Base-by-base conservation (phyloP, 805 yeast genomes). In the Candida argentea region DNA sequence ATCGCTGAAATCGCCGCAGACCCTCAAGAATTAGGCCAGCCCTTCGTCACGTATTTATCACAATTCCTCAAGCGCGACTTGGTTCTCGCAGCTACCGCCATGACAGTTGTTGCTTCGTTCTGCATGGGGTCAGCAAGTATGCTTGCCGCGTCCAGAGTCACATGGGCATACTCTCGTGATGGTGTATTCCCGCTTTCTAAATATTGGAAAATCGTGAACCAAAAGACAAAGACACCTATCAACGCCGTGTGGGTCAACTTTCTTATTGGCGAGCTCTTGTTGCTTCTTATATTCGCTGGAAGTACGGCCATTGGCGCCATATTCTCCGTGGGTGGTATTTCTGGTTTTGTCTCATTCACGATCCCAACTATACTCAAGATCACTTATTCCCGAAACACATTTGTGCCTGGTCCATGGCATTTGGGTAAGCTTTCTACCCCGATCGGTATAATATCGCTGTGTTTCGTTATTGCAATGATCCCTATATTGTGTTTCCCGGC, bases 311-410 rank as follows among this genome's bases (percentile, higher is more conserved):
- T 76, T 38, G 75, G 68, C 17, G 85, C 85, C 24, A 74, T 76
- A 35, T 77, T 77, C 55, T 73, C 82, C 2, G 80, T 77, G 26
- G 81, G 82, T 18, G 83, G 82, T 25, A 75, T 76, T 42, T 70
- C 79, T 9, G 71, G 79, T 1, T 75, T 75, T 42, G 64, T 76
- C 33, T 76, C 84, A 3, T 77, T 76, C 52, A 63, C 71, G n/a
- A 56, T 72, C 39, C 85, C 85, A 8, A 70, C 76, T 12, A 42
- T 71, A 6, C 61, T 76, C 33, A 70, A 73, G 44, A 67, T 73
- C 40, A 67, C 76, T 4, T 69, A 66, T 41, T 66, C 75, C 3
- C 52, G 68, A 32, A 54, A 64, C 21, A 50, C 58, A 1, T 77
- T 76, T 55, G 54, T 54, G 36, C 72, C 70, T 2, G 85, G 85